phyloP scores from a whole-genome alignment of 495 filamentous ascomycete species.

The Neurospora africana region DNA sequence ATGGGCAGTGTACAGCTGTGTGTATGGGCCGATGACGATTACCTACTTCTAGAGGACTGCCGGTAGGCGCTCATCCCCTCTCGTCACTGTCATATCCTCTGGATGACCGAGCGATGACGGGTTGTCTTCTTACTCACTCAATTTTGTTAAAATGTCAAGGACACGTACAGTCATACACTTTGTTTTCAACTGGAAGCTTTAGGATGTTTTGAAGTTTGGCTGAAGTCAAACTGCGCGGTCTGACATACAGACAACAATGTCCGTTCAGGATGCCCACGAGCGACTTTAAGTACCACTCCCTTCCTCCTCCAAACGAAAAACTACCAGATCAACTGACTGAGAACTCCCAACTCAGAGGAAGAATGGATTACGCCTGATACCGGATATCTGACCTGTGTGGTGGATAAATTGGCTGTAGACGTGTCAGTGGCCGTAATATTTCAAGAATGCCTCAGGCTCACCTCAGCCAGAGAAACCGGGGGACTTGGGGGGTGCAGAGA shows the following conservation, averaged over 20 bases:
- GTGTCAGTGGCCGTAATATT: neutral
- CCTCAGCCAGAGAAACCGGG: neutral
- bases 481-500: neutral
- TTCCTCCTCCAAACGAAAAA: neutral
- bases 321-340: neutral
- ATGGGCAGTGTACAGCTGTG: neutral
- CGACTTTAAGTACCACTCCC: neutral
- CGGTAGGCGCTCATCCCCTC: neutral
- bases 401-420: neutral
- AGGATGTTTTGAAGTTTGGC: neutral
- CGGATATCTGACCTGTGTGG: neutral
- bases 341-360: too few species aligned
- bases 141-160: too few species aligned
- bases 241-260: neutral
- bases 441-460: neutral
- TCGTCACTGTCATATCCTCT: neutral
- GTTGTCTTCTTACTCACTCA: neutral
- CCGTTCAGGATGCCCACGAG: neutral
- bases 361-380: too few species aligned
- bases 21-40: neutral
- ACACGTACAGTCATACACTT: neutral
- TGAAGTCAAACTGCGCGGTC: neutral
- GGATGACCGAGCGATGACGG: neutral
- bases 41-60: too few species aligned
- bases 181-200: neutral